These are phyloP conservation scores for Fistulifera pelliculosa DNA, from an alignment of 108 stramenopile species.

Conservation along the genomic window DNA sequence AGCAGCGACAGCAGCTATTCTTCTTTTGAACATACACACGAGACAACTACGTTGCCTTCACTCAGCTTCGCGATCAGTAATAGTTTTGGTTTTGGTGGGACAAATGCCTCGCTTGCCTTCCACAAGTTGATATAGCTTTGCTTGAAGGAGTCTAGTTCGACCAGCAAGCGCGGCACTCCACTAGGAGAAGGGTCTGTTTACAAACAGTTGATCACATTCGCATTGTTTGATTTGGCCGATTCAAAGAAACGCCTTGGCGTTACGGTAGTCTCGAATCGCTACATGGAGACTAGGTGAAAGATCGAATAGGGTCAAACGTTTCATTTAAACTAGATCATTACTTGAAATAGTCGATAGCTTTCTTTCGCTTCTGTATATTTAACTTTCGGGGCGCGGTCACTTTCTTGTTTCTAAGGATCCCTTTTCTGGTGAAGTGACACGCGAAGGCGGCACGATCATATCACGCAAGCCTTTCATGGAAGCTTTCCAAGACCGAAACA, in stretches of 20 bases:
- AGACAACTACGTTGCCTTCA: neutral
- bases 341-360: constrained; percentile 27
- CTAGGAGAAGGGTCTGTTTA: too few species aligned
- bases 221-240: too few species aligned
- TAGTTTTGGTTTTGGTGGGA: constrained; percentile 98
- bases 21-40: neutral
- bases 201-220: too few species aligned
- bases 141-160: too few species aligned
- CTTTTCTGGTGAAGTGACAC: constrained; percentile 44
- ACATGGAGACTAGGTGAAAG: too few species aligned
- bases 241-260: too few species aligned
- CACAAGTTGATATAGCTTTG: neutral
- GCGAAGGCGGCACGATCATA: constrained; percentile 29
- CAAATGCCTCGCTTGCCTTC: constrained; percentile 90
- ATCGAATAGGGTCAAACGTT: too few species aligned
- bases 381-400: neutral
- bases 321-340: neutral
- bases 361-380: constrained; percentile 21
- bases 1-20: constrained; percentile 3
- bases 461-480: constrained; percentile 72
- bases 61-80: constrained; percentile 70
- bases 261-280: too few species aligned
- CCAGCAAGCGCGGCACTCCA: too few species aligned
- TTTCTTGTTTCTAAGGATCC: constrained; percentile 53
- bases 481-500: constrained; percentile 69